These are phyloP conservation scores for Lepidium aucheri DNA, from an alignment of 345 rosid species.

Conservation along the genomic window DNA sequence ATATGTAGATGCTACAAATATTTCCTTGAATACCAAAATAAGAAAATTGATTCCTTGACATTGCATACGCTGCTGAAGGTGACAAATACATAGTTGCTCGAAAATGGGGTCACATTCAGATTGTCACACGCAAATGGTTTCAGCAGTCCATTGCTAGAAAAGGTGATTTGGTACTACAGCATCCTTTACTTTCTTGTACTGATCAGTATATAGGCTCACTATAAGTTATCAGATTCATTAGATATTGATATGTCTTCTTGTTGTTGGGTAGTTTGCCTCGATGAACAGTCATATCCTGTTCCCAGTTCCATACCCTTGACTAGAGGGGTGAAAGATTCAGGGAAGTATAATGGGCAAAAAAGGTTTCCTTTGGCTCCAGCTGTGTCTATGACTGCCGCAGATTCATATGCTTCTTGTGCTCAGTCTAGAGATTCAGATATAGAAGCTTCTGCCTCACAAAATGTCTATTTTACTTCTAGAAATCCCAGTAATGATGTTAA, in stretches of 20 bases:
- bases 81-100: conserved; percentile 87
- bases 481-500: conserved; percentile 36
- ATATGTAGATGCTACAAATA: background rate
- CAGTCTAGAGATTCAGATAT: conserved; percentile 52
- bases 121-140: conserved; percentile 82
- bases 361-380: conserved; percentile 27
- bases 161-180: conserved; percentile 42
- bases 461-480: conserved; percentile 38
- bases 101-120: conserved; percentile 82
- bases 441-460: conserved; percentile 76
- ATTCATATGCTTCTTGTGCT: conserved; percentile 35
- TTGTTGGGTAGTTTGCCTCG: conserved; percentile 72
- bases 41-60: conserved; percentile 41
- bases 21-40: background rate
- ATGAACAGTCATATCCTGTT: conserved; percentile 82
- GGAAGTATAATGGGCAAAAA: conserved; percentile 44
- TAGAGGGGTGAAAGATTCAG: conserved; percentile 30
- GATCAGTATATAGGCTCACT: conserved; percentile 13
- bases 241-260: conserved; percentile 27
- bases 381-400: conserved; percentile 37
- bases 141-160: conserved; percentile 69
- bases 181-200: conserved; percentile 1
- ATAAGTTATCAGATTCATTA: conserved; percentile 14
- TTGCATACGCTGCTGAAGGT: conserved; percentile 71
- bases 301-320: conserved; percentile 37